Evolutionary conservation across 2,329 filamentous ascomycete species (phyloP).

Genomic region (Diaporthe vaccinii): DNA sequence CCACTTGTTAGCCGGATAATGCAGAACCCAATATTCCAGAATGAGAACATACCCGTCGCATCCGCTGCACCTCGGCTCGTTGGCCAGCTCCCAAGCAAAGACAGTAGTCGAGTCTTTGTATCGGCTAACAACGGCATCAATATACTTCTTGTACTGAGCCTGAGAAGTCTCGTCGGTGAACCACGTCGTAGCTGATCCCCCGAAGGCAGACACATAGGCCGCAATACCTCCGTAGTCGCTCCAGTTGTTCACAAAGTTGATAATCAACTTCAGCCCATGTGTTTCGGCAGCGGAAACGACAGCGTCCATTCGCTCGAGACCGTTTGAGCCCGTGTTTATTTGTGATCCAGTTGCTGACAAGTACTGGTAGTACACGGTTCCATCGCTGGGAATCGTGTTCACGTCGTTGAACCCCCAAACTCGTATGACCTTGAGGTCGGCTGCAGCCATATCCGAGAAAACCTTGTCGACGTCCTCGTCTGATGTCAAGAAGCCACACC

Average conservation of each 20-base stretch:
- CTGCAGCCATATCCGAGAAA: slow-evolving; percentile 53
- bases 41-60: slow-evolving; percentile 57
- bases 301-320: slow-evolving; percentile 74
- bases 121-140: slow-evolving; percentile 62
- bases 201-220: slow-evolving; percentile 71
- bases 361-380: slow-evolving; percentile 64
- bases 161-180: slow-evolving; percentile 68
- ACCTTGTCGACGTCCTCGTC: slow-evolving; percentile 57
- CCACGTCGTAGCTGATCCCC: slow-evolving; percentile 66
- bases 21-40: too few relatives aligned
- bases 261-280: slow-evolving; percentile 72
- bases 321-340: slow-evolving; percentile 73
- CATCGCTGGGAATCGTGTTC: slow-evolving; percentile 52
- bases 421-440: slow-evolving; percentile 64
- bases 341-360: slow-evolving; percentile 62
- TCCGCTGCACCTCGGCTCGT: slow-evolving; percentile 70
- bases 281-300: slow-evolving; percentile 72
- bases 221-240: slow-evolving; percentile 75
- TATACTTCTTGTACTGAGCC: slow-evolving; percentile 67
- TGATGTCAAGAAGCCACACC: slow-evolving; percentile 64
- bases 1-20: not conserved
- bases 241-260: slow-evolving; percentile 79
- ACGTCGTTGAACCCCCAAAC: slow-evolving; percentile 75
- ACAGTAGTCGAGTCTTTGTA: slow-evolving; percentile 62
- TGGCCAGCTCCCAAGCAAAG: slow-evolving; percentile 68